Percentiles rank a stretch among this genome's conserved stretches.
Evolutionary conservation across 495 filamentous ascomycete species (phyloP).

Genomic region (Trichoderma parareesei): DNA sequence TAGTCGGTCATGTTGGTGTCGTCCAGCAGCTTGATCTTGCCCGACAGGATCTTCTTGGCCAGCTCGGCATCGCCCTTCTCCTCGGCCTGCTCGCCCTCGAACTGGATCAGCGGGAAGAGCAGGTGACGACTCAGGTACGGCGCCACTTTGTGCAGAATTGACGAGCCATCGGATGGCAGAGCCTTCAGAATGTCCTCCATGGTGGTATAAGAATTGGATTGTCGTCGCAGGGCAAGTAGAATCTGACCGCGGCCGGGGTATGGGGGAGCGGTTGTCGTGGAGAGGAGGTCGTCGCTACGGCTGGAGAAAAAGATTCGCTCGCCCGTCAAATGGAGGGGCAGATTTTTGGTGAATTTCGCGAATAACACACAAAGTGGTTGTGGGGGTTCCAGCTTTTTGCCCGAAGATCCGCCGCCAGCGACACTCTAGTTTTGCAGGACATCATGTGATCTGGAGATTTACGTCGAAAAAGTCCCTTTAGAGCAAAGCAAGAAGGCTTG

Average conservation of each 20-base stretch:
- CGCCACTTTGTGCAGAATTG: constrained; percentile 75
- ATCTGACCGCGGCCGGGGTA: constrained; percentile 12
- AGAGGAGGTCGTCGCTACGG: constrained; percentile 6
- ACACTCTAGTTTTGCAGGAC: not conserved
- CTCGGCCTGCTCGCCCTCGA: constrained; percentile 49
- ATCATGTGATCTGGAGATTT: constrained; percentile 14
- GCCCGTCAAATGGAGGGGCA: constrained; percentile 12
- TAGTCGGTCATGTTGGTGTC: constrained; percentile 98
- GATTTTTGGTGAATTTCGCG: constrained; percentile 14
- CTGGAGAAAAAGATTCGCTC: not conserved
- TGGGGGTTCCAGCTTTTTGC: constrained; percentile 6
- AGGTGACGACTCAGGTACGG: constrained; percentile 92
- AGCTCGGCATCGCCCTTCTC: constrained; percentile 52
- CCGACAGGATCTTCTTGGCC: constrained; percentile 61
- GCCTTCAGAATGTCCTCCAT: constrained; percentile 63
- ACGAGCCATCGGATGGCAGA: constrained; percentile 54
- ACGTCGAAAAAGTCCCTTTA: not conserved
- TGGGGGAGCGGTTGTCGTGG: not conserved
- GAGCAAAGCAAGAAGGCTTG: not conserved
- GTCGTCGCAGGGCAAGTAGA: constrained; percentile 8
- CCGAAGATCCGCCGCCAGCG: constrained; percentile 3
- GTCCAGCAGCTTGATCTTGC: constrained; percentile 88
- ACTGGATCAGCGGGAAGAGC: constrained; percentile 89
- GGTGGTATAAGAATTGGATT: constrained; percentile 15
- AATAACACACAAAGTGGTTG: constrained; percentile 11